Conservation (phyloP, 148 eudicot genomes). For the Dianthus caryophyllus region DNA sequence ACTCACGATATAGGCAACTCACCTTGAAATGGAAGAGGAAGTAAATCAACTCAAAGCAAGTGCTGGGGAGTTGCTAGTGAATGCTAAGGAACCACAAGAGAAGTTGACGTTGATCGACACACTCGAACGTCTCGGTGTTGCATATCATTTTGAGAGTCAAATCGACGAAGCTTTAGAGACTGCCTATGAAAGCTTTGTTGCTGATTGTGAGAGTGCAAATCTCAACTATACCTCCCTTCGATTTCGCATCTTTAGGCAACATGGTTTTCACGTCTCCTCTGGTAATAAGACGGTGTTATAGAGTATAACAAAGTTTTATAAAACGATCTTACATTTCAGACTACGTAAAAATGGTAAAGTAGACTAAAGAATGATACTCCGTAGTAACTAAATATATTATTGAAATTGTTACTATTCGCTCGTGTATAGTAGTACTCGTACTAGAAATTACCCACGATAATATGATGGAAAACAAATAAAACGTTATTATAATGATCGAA, state of each 20-base stretch:
- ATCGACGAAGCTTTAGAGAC: conserved; percentile 28
- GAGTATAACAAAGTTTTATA: too few species aligned
- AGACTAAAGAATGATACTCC: too few species aligned
- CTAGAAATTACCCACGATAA: too few species aligned
- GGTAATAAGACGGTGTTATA: too few species aligned
- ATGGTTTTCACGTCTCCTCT: conserved; percentile 22
- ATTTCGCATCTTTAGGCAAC: conserved; percentile 35
- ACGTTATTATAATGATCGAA: too few species aligned
- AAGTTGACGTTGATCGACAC: conserved; percentile 35
- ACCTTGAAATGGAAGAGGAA: conserved; percentile 12
- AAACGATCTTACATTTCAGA: too few species aligned
- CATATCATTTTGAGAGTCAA: conserved; percentile 43
- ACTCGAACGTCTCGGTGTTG: conserved; percentile 45
- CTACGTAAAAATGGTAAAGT: too few species aligned
- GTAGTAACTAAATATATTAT: too few species aligned
- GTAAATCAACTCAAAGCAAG: conserved; percentile 25
- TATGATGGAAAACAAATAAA: too few species aligned
- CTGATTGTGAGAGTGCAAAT: conserved; percentile 16
- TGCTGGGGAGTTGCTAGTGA: conserved; percentile 23
- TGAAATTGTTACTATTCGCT: too few species aligned
- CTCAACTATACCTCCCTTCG: conserved; percentile 30
- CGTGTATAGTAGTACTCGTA: too few species aligned
- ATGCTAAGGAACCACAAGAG: neutral
- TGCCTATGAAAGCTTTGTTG: conserved; percentile 5
- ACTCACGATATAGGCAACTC: conserved; percentile 12